A percentile compares a stretch with the other conserved stretches of the same genome.
Evolutionary conservation across 1,139 yeast genomes (phyloP).

Genomic region (Schizosaccharomyces versatilis): DNA sequence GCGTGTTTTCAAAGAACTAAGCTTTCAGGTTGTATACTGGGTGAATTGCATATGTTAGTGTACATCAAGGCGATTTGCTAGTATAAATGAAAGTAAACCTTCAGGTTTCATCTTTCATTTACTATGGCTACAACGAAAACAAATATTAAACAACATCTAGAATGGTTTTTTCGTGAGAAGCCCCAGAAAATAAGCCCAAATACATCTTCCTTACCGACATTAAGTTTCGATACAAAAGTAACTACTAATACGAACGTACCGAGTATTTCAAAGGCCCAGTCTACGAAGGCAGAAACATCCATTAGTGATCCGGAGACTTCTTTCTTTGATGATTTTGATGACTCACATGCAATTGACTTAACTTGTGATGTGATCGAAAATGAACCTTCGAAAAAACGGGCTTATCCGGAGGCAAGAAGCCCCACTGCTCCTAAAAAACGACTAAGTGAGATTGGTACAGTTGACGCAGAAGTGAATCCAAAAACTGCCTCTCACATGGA

Average conservation of each 20-base stretch:
- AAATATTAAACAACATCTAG: slow-evolving; percentile 1
- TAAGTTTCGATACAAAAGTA: not conserved
- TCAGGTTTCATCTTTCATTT: not conserved
- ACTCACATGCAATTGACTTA: not conserved
- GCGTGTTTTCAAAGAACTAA: too few species aligned
- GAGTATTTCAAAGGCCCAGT: too few species aligned
- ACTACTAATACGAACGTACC: too few species aligned
- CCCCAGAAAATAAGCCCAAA: not conserved
- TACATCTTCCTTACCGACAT: not conserved
- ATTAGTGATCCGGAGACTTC: not conserved
- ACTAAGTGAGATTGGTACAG: not conserved
- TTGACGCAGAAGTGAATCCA: not conserved
- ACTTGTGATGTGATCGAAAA: not conserved
- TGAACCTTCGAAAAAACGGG: not conserved
- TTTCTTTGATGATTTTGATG: not conserved
- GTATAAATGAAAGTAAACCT: not conserved
- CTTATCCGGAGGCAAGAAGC: too few species aligned
- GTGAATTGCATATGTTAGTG: too few species aligned
- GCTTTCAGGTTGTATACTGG: too few species aligned
- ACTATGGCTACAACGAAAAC: slow-evolving; percentile 1
- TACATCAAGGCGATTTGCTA: too few species aligned
- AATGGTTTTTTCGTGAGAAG: slow-evolving; percentile 1
- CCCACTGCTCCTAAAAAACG: too few species aligned
- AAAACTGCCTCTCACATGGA: not conserved
- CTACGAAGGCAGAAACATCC: not conserved